Conservation (phyloP, 805 yeast species). For the Wickerhamiella sergipiensis region DNA sequence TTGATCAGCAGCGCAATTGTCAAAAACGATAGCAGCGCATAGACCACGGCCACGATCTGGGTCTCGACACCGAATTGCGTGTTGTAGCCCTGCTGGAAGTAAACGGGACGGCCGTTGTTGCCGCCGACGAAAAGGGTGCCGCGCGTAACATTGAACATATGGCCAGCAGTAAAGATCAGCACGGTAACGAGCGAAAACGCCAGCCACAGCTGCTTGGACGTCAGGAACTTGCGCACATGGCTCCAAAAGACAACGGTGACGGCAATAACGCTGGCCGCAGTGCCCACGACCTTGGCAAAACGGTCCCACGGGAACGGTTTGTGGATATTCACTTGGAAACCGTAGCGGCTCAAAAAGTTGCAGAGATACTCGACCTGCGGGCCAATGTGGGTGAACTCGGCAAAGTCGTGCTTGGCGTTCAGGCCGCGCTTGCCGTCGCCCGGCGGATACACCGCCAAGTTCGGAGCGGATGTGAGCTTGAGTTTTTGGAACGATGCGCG, state of each 20-base stretch:
- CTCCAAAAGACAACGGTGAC: slow-evolving; percentile 12
- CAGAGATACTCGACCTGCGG: slow-evolving; percentile 19
- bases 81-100: slow-evolving; percentile 54
- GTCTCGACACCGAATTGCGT: slow-evolving; percentile 80
- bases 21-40: slow-evolving; percentile 47
- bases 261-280: slow-evolving; percentile 5
- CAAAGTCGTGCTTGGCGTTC: slow-evolving; percentile 16
- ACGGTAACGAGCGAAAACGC: slow-evolving; percentile 46
- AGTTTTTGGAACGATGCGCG: slow-evolving; percentile 39
- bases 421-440: slow-evolving; percentile 21
- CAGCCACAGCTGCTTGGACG: slow-evolving; percentile 59
- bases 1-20: slow-evolving; percentile 45
- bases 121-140: slow-evolving; percentile 41
- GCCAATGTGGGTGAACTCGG: slow-evolving; percentile 17
- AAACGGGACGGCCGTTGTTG: slow-evolving; percentile 32
- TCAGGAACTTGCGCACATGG: slow-evolving; percentile 29
- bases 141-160: slow-evolving; percentile 87
- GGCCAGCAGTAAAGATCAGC: slow-evolving; percentile 68
- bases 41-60: slow-evolving; percentile 53
- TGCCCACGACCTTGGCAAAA: slow-evolving; percentile 9
- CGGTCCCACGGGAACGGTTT: slow-evolving; percentile 23
- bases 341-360: slow-evolving; percentile 11
- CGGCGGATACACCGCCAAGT: slow-evolving; percentile 51
- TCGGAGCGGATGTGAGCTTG: slow-evolving; percentile 63
- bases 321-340: slow-evolving; percentile 19